Evolutionary conservation across 2,329 filamentous ascomycete genomes (phyloP).

Genomic region (Talaromyces sp.): DNA sequence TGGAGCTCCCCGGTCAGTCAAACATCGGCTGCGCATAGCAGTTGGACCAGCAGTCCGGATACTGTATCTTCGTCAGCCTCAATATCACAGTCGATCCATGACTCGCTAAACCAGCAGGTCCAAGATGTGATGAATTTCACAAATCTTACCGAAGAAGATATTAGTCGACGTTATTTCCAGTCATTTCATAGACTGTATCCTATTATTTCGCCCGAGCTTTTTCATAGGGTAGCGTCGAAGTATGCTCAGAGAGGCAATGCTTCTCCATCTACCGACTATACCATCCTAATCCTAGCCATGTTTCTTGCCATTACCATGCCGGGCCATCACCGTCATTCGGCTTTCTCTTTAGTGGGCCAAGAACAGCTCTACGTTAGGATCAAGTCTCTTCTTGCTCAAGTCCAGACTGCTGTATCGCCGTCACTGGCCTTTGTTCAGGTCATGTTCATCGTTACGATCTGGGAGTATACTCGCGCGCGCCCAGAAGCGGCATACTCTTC

Average conservation of each 20-base stretch:
- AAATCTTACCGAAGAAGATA: background rate
- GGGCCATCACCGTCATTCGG: background rate
- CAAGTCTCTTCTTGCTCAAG: conserved; percentile 16
- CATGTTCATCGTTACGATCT: conserved; percentile 7
- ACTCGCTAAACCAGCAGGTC: conserved; percentile 8
- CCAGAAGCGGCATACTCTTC: conserved; percentile 14
- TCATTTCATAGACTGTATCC: conserved; percentile 12
- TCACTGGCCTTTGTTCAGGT: conserved; percentile 14
- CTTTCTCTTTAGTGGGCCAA: background rate
- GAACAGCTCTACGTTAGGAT: conserved; percentile 12
- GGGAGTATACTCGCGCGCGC: conserved; percentile 15
- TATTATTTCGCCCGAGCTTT: conserved; percentile 8
- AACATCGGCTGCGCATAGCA: background rate
- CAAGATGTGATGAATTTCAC: background rate
- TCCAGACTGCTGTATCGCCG: conserved; percentile 4
- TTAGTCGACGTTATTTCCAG: conserved; percentile 13
- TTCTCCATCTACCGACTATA: conserved; percentile 1
- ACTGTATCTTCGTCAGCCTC: background rate
- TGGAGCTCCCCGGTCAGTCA: background rate
- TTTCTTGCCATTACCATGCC: conserved; percentile 8
- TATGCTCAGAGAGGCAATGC: background rate
- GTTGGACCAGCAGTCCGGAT: background rate
- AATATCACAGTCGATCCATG: background rate
- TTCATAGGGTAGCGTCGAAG: background rate
- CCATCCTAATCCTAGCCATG: conserved; percentile 12